These are phyloP conservation scores for Geranomyces michiganensis DNA, from an alignment of 192 early-diverging fungal genomes.

Conservation along the genomic window DNA sequence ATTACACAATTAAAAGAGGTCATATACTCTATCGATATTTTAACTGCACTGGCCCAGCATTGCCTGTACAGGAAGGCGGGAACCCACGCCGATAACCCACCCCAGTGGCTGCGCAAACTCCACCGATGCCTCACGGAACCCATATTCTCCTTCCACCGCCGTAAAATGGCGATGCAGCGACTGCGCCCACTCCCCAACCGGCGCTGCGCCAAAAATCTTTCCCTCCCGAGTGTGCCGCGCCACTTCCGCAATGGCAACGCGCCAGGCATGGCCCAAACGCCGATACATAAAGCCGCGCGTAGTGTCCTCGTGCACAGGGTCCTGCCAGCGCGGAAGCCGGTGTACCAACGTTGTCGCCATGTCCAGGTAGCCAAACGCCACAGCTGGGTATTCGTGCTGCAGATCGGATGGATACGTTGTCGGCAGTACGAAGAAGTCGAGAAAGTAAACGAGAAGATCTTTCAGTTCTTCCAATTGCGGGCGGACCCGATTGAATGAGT, in stretches of 20 bases:
- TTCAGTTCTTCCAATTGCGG: slow-evolving; percentile 73
- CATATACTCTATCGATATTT: not conserved
- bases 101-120: slow-evolving; percentile 66
- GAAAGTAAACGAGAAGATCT: slow-evolving; percentile 50
- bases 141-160: slow-evolving; percentile 54
- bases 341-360: slow-evolving; percentile 71
- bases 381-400: slow-evolving; percentile 77
- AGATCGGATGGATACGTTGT: slow-evolving; percentile 72
- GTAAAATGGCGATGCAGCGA: slow-evolving; percentile 69
- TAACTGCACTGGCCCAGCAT: not conserved
- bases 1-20: too few relatives aligned
- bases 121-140: slow-evolving; percentile 62
- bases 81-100: slow-evolving; percentile 66
- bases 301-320: slow-evolving; percentile 65
- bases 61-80: not conserved
- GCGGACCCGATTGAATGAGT: slow-evolving; percentile 85
- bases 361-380: slow-evolving; percentile 80
- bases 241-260: slow-evolving; percentile 73
- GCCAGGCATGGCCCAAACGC: slow-evolving; percentile 75
- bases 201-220: slow-evolving; percentile 76
- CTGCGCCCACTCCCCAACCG: slow-evolving; percentile 84
- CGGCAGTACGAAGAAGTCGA: slow-evolving; percentile 51
- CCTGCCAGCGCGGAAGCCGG: slow-evolving; percentile 82
- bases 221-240: slow-evolving; percentile 70
- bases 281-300: slow-evolving; percentile 67